A percentile compares a stretch with the other conserved stretches of the same genome.
phyloP scores from a whole-genome alignment of 2,329 filamentous ascomycete genomes.

The Tolypocladium guangdongense region DNA sequence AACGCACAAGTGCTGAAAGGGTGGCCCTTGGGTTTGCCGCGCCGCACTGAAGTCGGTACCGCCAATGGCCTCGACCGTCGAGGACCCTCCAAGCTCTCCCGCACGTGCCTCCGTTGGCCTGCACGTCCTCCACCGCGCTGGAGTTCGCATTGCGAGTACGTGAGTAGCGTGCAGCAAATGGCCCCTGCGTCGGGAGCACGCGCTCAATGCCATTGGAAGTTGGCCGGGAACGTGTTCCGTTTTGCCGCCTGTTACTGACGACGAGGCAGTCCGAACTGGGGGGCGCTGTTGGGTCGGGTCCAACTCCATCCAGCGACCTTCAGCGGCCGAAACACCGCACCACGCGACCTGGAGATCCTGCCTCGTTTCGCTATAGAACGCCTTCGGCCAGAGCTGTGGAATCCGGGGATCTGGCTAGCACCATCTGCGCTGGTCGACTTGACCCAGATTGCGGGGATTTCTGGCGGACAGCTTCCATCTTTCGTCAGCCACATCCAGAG shows the following conservation, averaged over 20 bases:
- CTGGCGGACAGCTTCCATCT: not conserved
- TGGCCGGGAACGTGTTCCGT: not conserved
- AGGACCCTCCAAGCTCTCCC: too few relatives aligned
- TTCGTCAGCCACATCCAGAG: not conserved
- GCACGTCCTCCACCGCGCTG: not conserved
- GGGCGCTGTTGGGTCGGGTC: not conserved
- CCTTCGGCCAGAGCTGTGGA: not conserved
- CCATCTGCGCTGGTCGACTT: not conserved
- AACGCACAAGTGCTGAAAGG: too few relatives aligned
- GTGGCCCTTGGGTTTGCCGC: too few relatives aligned
- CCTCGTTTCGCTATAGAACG: not conserved
- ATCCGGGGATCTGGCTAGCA: not conserved
- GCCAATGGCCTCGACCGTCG: constrained; percentile 3
- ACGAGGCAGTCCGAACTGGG: too few relatives aligned
- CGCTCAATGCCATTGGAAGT: not conserved
- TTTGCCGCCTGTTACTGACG: too few relatives aligned
- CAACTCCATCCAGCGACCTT: too few relatives aligned
- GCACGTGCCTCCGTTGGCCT: too few relatives aligned
- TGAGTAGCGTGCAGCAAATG: not conserved
- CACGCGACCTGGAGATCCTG: not conserved
- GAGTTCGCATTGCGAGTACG: not conserved
- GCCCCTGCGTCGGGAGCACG: not conserved
- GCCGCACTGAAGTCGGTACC: too few relatives aligned
- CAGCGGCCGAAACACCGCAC: not conserved
- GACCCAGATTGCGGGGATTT: not conserved